phyloP scores from a whole-genome alignment of 2,329 filamentous ascomycete genomes.

The Myriangium duriaei region DNA sequence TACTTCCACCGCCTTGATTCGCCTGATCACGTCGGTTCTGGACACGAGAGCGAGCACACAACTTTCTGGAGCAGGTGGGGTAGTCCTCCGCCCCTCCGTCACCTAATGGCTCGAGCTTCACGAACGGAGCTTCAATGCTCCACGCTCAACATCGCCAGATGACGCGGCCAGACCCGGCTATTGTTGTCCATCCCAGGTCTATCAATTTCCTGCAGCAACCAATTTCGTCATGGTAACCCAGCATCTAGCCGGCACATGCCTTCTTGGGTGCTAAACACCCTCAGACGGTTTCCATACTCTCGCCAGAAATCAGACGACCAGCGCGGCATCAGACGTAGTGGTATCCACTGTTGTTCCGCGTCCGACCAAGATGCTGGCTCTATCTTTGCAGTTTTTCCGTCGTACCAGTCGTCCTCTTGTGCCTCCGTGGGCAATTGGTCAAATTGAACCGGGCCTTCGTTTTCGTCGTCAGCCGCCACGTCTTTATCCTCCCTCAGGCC shows the following conservation, averaged over 20 bases:
- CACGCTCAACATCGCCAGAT: too few species aligned
- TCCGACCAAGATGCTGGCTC: neutral
- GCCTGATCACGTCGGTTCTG: too few species aligned
- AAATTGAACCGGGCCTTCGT: slow-evolving; percentile 9
- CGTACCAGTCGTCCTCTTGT: slow-evolving; percentile 2
- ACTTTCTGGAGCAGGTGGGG: too few species aligned
- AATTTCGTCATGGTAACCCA: neutral
- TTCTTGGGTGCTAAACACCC: slow-evolving; percentile 49
- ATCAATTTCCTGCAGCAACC: too few species aligned
- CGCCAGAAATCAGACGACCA: slow-evolving; percentile 44
- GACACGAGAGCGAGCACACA: too few species aligned
- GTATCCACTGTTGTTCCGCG: slow-evolving; percentile 1
- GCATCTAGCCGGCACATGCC: slow-evolving; percentile 26
- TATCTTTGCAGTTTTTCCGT: neutral
- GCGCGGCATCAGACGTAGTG: slow-evolving; percentile 31
- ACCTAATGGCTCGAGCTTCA: too few species aligned
- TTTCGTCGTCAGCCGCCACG: slow-evolving; percentile 5
- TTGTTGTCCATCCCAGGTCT: too few species aligned
- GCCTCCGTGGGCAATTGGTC: slow-evolving; percentile 11
- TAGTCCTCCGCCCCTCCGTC: too few species aligned
- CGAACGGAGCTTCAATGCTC: too few species aligned
- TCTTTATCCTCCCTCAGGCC: slow-evolving; percentile 17
- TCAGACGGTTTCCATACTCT: slow-evolving; percentile 45
- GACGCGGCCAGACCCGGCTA: too few species aligned
- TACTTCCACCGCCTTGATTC: too few species aligned